Evolutionary conservation across 2,329 filamentous ascomycete species (phyloP).

Genomic region (Chrysoporthe austroafricana): DNA sequence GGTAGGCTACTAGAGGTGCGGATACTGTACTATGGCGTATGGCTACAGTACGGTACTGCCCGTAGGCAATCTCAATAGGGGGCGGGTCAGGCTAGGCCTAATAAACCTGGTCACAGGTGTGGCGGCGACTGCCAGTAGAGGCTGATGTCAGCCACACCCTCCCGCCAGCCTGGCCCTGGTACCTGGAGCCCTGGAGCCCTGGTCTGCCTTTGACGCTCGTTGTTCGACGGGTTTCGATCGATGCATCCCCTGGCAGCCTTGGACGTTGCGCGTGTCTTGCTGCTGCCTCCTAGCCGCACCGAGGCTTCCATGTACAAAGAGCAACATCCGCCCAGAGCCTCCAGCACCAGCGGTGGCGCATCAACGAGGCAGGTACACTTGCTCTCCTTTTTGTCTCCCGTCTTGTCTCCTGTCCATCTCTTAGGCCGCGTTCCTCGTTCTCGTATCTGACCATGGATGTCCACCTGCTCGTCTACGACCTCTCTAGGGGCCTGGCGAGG

Average conservation of each 20-base stretch:
- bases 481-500: slow-evolving; percentile 65
- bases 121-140: not conserved
- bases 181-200: not conserved
- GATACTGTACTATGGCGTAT: too few relatives aligned
- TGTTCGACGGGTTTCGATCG: slow-evolving; percentile 27
- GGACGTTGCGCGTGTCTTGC: slow-evolving; percentile 15
- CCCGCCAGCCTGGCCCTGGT: slow-evolving; percentile 8
- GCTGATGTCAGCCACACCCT: slow-evolving; percentile 16
- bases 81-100: not conserved
- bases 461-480: slow-evolving; percentile 77
- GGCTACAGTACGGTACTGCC: too few relatives aligned
- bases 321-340: not conserved
- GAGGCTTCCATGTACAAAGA: not conserved
- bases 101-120: not conserved
- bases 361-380: slow-evolving; percentile 18
- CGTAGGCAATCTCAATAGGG: not conserved
- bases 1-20: too few relatives aligned
- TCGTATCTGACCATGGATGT: slow-evolving; percentile 64
- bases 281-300: slow-evolving; percentile 21
- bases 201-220: too few relatives aligned
- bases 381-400: not conserved
- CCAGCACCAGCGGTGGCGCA: not conserved
- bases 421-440: not conserved
- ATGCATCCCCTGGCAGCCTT: slow-evolving; percentile 19
- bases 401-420: not conserved